Percentiles rank a stretch among this genome's conserved stretches.
Evolutionary conservation across 2,329 filamentous ascomycete genomes (phyloP).

Genomic region (Hortaea sp.): DNA sequence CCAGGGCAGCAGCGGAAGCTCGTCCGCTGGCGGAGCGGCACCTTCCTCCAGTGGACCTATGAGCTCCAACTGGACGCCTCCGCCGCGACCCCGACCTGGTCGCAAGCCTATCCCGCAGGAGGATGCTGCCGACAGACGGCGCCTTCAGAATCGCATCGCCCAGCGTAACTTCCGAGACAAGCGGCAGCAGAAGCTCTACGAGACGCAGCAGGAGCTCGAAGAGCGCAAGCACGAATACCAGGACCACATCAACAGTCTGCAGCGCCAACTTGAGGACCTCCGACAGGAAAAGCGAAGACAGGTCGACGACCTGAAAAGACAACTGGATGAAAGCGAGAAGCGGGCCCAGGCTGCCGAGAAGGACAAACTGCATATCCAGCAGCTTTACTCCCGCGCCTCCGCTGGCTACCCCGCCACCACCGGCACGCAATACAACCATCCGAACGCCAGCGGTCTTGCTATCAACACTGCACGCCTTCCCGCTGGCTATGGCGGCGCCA

Average conservation of each 20-base stretch:
- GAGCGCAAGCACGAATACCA: conserved; percentile 7
- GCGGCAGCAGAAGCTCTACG: conserved; percentile 72
- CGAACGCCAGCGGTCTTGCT: not conserved
- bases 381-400: not conserved
- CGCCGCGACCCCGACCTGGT: conserved; percentile 53
- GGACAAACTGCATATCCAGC: not conserved
- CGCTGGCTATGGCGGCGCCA: not conserved
- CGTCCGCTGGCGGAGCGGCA: not conserved
- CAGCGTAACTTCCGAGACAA: conserved; percentile 85
- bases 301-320: conserved; percentile 1
- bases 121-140: conserved; percentile 83
- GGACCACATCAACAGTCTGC: conserved; percentile 1
- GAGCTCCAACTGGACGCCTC: conserved; percentile 28
- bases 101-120: conserved; percentile 72
- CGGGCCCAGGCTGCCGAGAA: not conserved
- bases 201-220: conserved; percentile 8
- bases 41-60: conserved; percentile 24
- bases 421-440: not conserved
- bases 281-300: conserved; percentile 2
- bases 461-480: not conserved
- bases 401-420: not conserved
- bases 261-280: conserved; percentile 3
- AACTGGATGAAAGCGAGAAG: not conserved
- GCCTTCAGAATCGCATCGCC: conserved; percentile 86
- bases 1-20: not conserved